These are phyloP conservation scores for Podaxis carcinomalis DNA, from an alignment of 768 basidiomycete species.

Conservation along the genomic window DNA sequence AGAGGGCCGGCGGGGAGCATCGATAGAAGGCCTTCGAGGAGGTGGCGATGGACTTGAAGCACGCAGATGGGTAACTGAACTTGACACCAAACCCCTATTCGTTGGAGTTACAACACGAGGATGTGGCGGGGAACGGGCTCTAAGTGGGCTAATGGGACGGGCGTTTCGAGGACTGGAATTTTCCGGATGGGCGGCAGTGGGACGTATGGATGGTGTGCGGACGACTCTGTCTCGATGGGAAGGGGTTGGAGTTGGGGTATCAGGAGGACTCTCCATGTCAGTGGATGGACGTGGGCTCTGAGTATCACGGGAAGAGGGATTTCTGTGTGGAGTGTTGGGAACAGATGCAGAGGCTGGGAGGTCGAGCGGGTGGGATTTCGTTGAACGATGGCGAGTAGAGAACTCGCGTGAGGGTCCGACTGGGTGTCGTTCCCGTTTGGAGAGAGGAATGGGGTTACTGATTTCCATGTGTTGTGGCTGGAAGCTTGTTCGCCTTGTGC, in stretches of 20 bases:
- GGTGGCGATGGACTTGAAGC: slow-evolving; percentile 28
- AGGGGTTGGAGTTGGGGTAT: slow-evolving; percentile 10
- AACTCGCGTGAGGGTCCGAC: slow-evolving; percentile 11
- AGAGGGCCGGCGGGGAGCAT: slow-evolving; percentile 17
- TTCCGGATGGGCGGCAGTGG: slow-evolving; percentile 2
- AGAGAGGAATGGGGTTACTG: slow-evolving; percentile 11
- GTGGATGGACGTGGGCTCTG: slow-evolving; percentile 1
- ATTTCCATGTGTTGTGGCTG: slow-evolving; percentile 21
- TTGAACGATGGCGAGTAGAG: slow-evolving; percentile 23
- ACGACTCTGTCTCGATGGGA: slow-evolving; percentile 1
- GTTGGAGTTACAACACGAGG: slow-evolving; percentile 35
- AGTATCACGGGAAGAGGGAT: background rate
- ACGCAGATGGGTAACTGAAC: slow-evolving; percentile 51
- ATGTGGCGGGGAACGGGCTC: slow-evolving; percentile 36
- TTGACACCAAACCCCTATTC: slow-evolving; percentile 40
- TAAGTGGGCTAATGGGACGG: slow-evolving; percentile 20
- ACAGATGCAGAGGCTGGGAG: slow-evolving; percentile 17
- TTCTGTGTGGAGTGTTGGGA: slow-evolving; percentile 14
- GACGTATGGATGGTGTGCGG: background rate
- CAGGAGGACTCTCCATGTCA: slow-evolving; percentile 8
- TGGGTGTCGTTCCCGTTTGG: slow-evolving; percentile 14
- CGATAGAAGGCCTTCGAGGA: slow-evolving; percentile 33
- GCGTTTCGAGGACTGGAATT: slow-evolving; percentile 8
- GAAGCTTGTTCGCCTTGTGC: slow-evolving; percentile 35
- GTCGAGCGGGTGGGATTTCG: slow-evolving; percentile 28